phyloP scores from a whole-genome alignment of 2,329 filamentous ascomycete species.

The Curvularia spicifera region DNA sequence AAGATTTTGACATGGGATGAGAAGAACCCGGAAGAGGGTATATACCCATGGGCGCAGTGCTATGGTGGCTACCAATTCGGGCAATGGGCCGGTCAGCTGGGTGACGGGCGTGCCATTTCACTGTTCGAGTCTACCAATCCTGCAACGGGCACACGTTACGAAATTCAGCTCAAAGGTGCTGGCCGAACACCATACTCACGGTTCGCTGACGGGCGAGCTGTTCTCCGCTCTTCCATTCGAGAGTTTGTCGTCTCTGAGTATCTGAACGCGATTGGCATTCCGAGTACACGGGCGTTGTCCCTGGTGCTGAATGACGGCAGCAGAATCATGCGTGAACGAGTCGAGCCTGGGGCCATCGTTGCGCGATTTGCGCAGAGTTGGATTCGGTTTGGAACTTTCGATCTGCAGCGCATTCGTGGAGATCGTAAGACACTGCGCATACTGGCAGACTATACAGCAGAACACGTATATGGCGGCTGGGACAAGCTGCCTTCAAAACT shows the following conservation, averaged over 20 bases:
- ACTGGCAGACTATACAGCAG: constrained; percentile 81
- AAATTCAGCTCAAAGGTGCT: constrained; percentile 93
- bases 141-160: constrained; percentile 73
- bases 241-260: constrained; percentile 94
- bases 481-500: constrained; percentile 73
- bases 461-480: constrained; percentile 89
- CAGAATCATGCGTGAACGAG: constrained; percentile 75
- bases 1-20: constrained; percentile 80
- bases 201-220: constrained; percentile 94
- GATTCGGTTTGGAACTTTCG: constrained; percentile 94
- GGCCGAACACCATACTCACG: constrained; percentile 93
- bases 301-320: constrained; percentile 70
- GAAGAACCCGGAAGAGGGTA: constrained; percentile 57
- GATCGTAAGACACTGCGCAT: constrained; percentile 76
- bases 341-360: constrained; percentile 92
- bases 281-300: constrained; percentile 83
- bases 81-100: constrained; percentile 93
- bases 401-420: constrained; percentile 81
- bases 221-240: constrained; percentile 87
- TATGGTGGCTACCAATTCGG: constrained; percentile 80
- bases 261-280: constrained; percentile 83
- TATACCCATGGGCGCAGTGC: constrained; percentile 98
- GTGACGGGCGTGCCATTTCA: constrained; percentile 92
- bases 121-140: constrained; percentile 89
- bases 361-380: constrained; percentile 89